phyloP scores from a whole-genome alignment of 441 rosid genomes.

The Isatis lusitanica region DNA sequence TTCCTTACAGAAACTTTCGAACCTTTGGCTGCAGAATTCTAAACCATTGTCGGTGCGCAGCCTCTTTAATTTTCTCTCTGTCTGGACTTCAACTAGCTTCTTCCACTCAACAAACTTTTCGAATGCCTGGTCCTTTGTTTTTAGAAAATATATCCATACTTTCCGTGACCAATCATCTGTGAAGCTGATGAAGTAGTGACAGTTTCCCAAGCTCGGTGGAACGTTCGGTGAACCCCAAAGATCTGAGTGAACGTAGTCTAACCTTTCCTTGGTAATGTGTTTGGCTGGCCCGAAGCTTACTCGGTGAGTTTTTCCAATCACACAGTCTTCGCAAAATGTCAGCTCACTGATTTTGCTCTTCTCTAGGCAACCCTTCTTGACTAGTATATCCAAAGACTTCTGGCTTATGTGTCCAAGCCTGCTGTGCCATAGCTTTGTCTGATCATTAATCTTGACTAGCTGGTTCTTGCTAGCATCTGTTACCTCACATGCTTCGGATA shows the following conservation, averaged over 20 bases:
- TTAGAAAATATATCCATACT: background rate
- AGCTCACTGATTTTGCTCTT: too few species aligned
- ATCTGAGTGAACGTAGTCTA: background rate
- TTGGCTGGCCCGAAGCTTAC: background rate
- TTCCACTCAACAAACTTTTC: background rate
- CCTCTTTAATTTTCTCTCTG: background rate
- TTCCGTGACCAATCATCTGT: background rate
- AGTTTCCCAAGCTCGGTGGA: accelerated
- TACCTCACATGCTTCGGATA: too few species aligned
- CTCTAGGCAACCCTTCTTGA: background rate
- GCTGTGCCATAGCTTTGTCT: too few species aligned
- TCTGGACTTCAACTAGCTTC: background rate
- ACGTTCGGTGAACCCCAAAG: background rate
- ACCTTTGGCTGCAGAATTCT: background rate
- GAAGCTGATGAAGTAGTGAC: background rate
- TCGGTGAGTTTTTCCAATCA: background rate
- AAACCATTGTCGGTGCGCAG: background rate
- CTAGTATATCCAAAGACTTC: too few species aligned
- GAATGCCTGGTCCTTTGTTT: background rate
- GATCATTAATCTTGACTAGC: background rate
- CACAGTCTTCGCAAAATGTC: background rate
- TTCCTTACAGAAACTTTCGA: background rate
- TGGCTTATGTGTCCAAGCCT: too few species aligned
- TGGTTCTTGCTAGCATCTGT: too few species aligned
- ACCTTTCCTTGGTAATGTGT: background rate